A percentile compares a stretch with the other conserved stretches of the same genome.
Conservation (phyloP, 306 rosid genomes). For the Rosa multiflora region DNA sequence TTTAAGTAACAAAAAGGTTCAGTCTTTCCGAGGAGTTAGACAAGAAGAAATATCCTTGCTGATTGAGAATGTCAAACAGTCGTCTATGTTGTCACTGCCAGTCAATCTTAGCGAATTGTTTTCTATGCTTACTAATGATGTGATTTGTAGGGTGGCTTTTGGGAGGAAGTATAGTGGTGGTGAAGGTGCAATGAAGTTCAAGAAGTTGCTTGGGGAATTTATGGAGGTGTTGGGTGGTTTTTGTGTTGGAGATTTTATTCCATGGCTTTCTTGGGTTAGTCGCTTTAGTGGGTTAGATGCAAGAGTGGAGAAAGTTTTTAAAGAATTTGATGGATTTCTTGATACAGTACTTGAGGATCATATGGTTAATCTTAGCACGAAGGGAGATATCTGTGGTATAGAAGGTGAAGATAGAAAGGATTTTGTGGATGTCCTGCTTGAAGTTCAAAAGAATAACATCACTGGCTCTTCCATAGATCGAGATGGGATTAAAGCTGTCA, state of each 20-base stretch:
- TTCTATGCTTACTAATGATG: conserved; percentile 28
- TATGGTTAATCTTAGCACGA: background rate
- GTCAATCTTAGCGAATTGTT: conserved; percentile 43
- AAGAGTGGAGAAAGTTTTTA: conserved; percentile 37
- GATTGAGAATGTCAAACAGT: conserved; percentile 29
- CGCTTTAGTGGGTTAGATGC: conserved; percentile 36
- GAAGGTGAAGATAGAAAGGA: background rate
- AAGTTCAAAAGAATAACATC: conserved; percentile 23
- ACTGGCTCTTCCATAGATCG: conserved; percentile 42
- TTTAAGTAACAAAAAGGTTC: conserved; percentile 34
- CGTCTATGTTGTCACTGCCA: background rate
- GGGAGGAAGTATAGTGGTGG: conserved; percentile 47
- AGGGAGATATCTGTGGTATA: background rate
- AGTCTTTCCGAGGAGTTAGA: conserved; percentile 27
- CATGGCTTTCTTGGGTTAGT: conserved; percentile 52
- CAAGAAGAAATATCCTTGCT: conserved; percentile 29
- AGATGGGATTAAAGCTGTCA: conserved; percentile 42
- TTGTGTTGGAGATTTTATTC: conserved; percentile 47
- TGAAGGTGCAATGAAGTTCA: conserved; percentile 27
- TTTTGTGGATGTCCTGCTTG: conserved; percentile 25
- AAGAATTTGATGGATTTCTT: conserved; percentile 41
- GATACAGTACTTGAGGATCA: conserved; percentile 51
- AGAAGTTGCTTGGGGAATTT: conserved; percentile 28
- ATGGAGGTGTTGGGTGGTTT: conserved; percentile 32
- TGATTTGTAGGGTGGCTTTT: conserved; percentile 48